Evolutionary conservation across 1,284 basidiomycete species (phyloP), one percentile per base, ranked within the genome.

Genomic region (Athelia psychrophila): DNA sequence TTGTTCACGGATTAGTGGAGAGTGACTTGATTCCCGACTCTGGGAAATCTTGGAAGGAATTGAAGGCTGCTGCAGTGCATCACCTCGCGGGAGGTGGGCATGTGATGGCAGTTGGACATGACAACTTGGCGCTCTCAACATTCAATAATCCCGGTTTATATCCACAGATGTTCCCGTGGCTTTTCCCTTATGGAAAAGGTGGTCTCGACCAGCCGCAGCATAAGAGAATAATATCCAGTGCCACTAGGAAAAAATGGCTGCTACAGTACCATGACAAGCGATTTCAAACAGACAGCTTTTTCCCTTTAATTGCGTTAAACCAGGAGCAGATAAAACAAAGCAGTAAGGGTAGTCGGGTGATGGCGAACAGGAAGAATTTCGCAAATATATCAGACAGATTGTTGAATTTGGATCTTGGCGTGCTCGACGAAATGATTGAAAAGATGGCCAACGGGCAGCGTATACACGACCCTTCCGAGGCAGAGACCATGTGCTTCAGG

Each of bases 231-330:
- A 36, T 63, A 2, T 46, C 54, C 19, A 52, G 54, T 18, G 15
- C 12, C 5, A 12, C 20, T 10, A 61, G 64, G 40, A 66, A 66
- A 32, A 42, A 51, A 20, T 51, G 59, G 13, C 49, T 72, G 8
- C 50, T 74, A 1, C 61, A 70, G 62, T 73, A 73, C 53, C 60
- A 69, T 55, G 70, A 75, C 52, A 68, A 69, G 44, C 32, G 66
- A 1, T 75, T 75, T 57, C 72, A 75, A 47, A 44, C 35, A 0
- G 72, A 74, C 49, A 19, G 52, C 1, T 51, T 58, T n/a, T 76
- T 74, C 58, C 60, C 67, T 16, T 22, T 76, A 24, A 58, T 74
- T 19, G 69, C 67, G 0, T 73, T 76, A 30, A 73, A 69, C 56
- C 68, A 75, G 51, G 55, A 69, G 27, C 73, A 75, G 53, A 66